Evolutionary conservation across 2,329 filamentous ascomycete genomes (phyloP), one percentile per base, ranked within the genome.

Genomic region (Chaetomiaceae sp.): DNA sequence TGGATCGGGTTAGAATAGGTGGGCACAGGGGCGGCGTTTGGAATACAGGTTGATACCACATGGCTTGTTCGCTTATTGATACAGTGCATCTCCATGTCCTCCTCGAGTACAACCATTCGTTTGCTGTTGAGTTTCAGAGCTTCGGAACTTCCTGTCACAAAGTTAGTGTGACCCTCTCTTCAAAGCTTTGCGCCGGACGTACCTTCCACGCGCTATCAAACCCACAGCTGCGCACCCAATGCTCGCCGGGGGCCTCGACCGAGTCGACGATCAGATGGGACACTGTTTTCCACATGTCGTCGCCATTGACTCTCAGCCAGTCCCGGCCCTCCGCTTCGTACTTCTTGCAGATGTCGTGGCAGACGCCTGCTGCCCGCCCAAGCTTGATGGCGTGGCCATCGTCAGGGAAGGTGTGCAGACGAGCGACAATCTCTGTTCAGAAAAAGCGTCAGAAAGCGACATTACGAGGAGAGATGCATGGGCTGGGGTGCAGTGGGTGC

Each of bases 331-430:
- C 58, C 14, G 68, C 62, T 18, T 62, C 58, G 54, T 69, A 84
- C 33, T 63, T 61, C 53, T 60, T 57, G 42, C 73, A 75, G 1
- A 74, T 58, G 26, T 70, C 61, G 61, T 83, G 72, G 1, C 79
- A 87, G 56, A 88, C 66, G 4, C 76, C 75, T 15, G 93, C 63
- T 1, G 87, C 83, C 26, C 89, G 72, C 7, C 83, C 72, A 5
- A 94, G 67, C 65, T 96, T 96, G 44, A 82, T 73, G 9, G 80
- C 73, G 65, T 97, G 91, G 0, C 90, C 89, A 63, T 96, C 89
- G 55, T 95, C 90, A 0, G 73, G 59, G 27, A 76, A 59, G 9
- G 52, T 50, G 48, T 73, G 69, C 15, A 81, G 61, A 9, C 72
- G 65, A 1, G 69, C 61, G 6, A 78, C 62, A 3, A 79, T 63